Evolutionary conservation across 257 asterid species (phyloP).

Genomic region (Plectranthus barbatus): DNA sequence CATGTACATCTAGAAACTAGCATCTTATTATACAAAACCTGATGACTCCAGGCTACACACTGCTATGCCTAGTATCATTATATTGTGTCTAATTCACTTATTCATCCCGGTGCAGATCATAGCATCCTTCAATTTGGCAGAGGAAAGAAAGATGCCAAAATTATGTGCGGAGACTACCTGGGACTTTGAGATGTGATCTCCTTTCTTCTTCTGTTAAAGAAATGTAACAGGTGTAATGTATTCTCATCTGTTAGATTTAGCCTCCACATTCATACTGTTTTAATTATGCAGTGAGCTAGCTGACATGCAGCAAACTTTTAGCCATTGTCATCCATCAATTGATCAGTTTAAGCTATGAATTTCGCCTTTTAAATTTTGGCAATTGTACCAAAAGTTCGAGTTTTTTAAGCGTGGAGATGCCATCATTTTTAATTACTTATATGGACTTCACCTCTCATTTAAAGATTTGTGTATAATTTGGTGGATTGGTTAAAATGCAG

Average conservation of each 20-base stretch:
- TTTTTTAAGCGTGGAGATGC: no score
- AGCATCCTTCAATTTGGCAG: slow-evolving; percentile 68
- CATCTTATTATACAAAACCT: no score
- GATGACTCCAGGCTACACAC: neutral
- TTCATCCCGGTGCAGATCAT: slow-evolving; percentile 38
- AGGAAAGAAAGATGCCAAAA: slow-evolving; percentile 56
- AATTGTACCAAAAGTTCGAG: no score
- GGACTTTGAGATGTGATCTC: slow-evolving; percentile 70
- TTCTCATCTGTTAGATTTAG: neutral
- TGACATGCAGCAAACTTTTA: slow-evolving; percentile 14
- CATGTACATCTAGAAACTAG: neutral
- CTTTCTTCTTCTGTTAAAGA: slow-evolving; percentile 9
- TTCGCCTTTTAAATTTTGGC: neutral
- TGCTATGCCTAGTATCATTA: neutral
- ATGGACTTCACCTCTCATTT: no score
- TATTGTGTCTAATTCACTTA: neutral
- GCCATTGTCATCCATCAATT: slow-evolving; percentile 10
- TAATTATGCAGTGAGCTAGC: slow-evolving; percentile 14
- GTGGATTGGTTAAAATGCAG: no score
- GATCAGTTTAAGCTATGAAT: neutral
- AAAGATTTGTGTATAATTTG: no score
- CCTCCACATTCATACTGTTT: neutral
- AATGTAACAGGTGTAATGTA: neutral
- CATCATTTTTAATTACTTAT: no score
- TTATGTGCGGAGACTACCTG: slow-evolving; percentile 71